phyloP scores from a whole-genome alignment of 1,284 basidiomycete genomes.

The Puccinia hordei region DNA sequence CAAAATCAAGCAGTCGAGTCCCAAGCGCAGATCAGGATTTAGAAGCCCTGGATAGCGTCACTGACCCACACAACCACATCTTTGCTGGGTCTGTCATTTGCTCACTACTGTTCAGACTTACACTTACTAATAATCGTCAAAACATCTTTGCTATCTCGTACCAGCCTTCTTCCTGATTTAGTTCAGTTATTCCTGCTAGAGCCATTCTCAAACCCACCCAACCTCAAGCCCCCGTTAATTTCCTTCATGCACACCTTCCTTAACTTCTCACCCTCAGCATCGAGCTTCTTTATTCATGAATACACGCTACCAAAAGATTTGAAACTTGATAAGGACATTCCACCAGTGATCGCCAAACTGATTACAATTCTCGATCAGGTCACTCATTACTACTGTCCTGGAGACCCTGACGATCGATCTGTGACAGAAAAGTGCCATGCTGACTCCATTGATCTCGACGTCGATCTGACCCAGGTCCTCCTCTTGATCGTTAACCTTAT shows the following conservation, averaged over 20 bases:
- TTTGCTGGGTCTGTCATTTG: constrained; percentile 36
- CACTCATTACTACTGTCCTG: constrained; percentile 32
- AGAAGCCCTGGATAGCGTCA: constrained; percentile 1
- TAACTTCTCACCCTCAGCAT: constrained; percentile 33
- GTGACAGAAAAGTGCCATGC: constrained; percentile 17
- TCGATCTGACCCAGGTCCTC: constrained; percentile 40
- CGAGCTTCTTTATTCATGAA: neutral
- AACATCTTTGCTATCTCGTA: neutral
- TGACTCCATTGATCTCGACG: constrained; percentile 33
- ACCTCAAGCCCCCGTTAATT: constrained; percentile 29
- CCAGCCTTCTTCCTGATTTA: constrained; percentile 38
- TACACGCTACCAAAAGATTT: neutral
- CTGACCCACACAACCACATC: constrained; percentile 23
- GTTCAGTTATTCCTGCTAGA: constrained; percentile 34
- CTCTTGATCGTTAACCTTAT: constrained; percentile 36
- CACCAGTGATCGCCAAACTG: constrained; percentile 29
- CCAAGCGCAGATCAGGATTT: neutral
- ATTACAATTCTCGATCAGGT: constrained; percentile 19
- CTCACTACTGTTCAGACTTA: neutral
- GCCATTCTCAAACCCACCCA: constrained; percentile 19
- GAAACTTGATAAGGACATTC: neutral
- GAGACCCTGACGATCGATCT: constrained; percentile 35
- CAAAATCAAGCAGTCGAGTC: constrained; percentile 16
- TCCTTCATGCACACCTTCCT: constrained; percentile 43
- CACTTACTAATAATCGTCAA: neutral